Percentiles rank a stretch among this genome's conserved stretches.
Conservation (phyloP, 106 monocot species). For the Platanthera zijinensis region DNA sequence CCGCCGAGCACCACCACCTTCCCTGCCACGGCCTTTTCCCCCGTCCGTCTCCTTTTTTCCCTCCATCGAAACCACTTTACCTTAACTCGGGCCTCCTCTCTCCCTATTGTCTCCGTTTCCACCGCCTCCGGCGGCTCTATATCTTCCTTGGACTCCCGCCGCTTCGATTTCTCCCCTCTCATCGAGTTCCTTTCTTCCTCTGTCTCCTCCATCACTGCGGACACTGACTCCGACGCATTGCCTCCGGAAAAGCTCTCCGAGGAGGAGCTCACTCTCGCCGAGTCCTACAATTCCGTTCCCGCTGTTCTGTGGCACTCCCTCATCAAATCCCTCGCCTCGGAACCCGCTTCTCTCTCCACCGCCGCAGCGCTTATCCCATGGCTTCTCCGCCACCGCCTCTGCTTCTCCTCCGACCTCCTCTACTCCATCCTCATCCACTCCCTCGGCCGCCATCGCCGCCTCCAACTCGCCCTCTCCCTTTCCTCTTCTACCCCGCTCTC, state of each 20-base stretch:
- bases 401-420: conserved; percentile 74
- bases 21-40: not conserved
- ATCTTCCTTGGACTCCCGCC: conserved; percentile 12
- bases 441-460: conserved; percentile 44
- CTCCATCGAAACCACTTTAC: conserved; percentile 13
- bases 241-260: conserved; percentile 14
- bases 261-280: conserved; percentile 31
- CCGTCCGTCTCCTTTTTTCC: conserved; percentile 4
- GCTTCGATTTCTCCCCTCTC: conserved; percentile 50
- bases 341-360: conserved; percentile 33
- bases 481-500: conserved; percentile 39
- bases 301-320: conserved; percentile 48
- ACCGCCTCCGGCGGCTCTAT: not conserved
- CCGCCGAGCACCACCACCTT: conserved; percentile 4
- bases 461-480: conserved; percentile 18
- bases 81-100: not conserved
- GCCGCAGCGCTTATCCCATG: conserved; percentile 53
- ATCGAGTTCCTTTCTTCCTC: conserved; percentile 30
- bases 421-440: conserved; percentile 79
- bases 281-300: conserved; percentile 48
- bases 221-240: not conserved
- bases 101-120: conserved; percentile 8
- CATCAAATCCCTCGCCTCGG: conserved; percentile 36
- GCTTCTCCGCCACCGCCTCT: conserved; percentile 67
- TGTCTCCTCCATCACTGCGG: not conserved